Evolutionary conservation across 495 filamentous ascomycete genomes (phyloP).

Genomic region (Penicillium daleae): DNA sequence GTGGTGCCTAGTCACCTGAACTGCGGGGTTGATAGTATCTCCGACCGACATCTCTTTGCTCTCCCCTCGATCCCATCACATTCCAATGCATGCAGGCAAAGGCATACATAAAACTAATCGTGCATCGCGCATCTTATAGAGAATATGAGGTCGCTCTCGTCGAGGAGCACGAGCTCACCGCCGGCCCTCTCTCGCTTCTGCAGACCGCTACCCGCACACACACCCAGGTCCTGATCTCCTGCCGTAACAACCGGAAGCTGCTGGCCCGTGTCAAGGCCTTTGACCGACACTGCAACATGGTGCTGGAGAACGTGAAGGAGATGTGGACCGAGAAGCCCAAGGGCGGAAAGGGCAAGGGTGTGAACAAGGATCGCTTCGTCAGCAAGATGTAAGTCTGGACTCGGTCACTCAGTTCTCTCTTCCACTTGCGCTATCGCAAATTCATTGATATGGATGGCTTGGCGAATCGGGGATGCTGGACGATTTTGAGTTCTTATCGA

Average conservation of each 20-base stretch:
- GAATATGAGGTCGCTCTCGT: constrained; percentile 89
- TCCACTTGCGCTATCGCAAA: neutral
- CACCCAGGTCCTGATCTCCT: constrained; percentile 87
- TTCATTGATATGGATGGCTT: neutral
- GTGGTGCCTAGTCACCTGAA: constrained; percentile 16
- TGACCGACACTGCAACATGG: constrained; percentile 97
- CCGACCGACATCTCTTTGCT: constrained; percentile 11
- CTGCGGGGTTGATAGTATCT: constrained; percentile 23
- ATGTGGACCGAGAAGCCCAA: constrained; percentile 98
- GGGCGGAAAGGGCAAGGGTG: constrained; percentile 84
- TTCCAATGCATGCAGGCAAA: constrained; percentile 29
- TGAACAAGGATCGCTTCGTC: constrained; percentile 98
- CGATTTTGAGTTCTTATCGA: neutral
- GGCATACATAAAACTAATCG: constrained; percentile 29
- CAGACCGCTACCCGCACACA: constrained; percentile 87
- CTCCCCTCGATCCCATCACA: constrained; percentile 18
- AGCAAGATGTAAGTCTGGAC: constrained; percentile 83
- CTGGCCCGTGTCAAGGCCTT: constrained; percentile 83
- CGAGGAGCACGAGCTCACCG: constrained; percentile 88
- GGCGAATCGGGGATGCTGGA: neutral
- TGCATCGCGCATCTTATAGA: constrained; percentile 43
- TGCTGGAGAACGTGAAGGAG: constrained; percentile 97
- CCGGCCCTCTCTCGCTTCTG: constrained; percentile 86
- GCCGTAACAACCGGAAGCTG: constrained; percentile 86
- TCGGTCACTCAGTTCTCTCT: neutral